Conservation (phyloP, 2,329 filamentous ascomycete genomes). For the Cladosporium sp. region DNA sequence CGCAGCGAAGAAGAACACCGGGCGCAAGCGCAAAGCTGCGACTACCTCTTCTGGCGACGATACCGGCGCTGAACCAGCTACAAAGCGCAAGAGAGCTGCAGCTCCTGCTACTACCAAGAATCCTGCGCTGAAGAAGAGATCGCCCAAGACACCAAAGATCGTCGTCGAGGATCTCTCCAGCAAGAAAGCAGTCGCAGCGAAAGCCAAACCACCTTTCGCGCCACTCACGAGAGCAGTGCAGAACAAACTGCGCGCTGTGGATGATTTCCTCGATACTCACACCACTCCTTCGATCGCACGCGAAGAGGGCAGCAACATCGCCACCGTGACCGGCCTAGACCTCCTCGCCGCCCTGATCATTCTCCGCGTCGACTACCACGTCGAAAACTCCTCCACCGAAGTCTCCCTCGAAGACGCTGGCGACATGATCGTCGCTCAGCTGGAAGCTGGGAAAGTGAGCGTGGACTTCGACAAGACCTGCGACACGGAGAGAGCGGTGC, state of each 20-base stretch:
- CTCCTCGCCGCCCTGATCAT: constrained; percentile 11
- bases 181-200: background rate
- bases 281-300: background rate
- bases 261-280: background rate
- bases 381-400: background rate
- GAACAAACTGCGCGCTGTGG: background rate
- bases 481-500: background rate
- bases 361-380: background rate
- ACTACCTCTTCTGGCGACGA: background rate
- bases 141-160: background rate
- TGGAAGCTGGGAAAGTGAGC: background rate
- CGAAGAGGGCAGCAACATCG: background rate
- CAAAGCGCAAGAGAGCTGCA: background rate
- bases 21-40: constrained; percentile 2
- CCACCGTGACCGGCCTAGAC: background rate
- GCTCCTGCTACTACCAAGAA: background rate
- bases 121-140: background rate
- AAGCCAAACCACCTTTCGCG: background rate
- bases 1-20: background rate
- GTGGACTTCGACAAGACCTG: constrained; percentile 10
- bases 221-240: background rate
- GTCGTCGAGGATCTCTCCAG: background rate
- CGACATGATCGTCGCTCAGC: background rate
- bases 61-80: background rate
- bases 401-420: background rate